Base-by-base conservation (phyloP, 768 basidiomycete genomes). In the Calvatia gigantea region DNA sequence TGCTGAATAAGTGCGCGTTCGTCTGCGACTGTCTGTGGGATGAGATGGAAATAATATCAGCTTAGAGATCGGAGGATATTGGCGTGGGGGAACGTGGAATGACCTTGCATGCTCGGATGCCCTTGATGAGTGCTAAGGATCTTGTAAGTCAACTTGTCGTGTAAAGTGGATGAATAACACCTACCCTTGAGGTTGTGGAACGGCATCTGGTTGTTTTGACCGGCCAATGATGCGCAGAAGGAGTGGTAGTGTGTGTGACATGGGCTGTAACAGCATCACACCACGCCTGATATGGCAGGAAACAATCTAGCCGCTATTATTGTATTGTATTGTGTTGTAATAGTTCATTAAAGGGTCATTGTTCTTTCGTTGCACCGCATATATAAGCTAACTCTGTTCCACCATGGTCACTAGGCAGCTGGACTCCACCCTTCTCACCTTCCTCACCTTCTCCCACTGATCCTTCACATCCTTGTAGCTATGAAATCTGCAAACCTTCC, bases 1-100 rank as follows among this genome's bases (percentile, higher is more conserved):
- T 97, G 94, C 68, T 96, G 91, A 68, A 98, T 95, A 64, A 98
- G 86, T 54, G 87, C 86, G 55, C 96, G 91, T 74, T 99, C 97
- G 78, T 99, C 97, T 59, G 97, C 97, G 53, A 98, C 87, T 46
- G 97, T 99, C 95, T 94, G 64, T 31, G 23, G 60, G 57, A 70
- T 62, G 69, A 58, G 29, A 41, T 62, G 54, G 49, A 38, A 46
- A 39, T n/a, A 54, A 66, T 58, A 56, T 60, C 49, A 58, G 50
- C 54, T 54, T 47, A 35, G 51, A 37, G 52, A 54, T 31, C 49
- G 51, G 54, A 43, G 45, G 25, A 41, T 46, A 51, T 35, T 33
- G 48, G 39, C 38, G 33, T 3, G 21, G n/a, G 25, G 6, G 6
- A 6, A 53, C 43, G 58, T 29, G 15, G 56, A 32, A 57, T 37